Evolutionary conservation across 2,329 filamentous ascomycete species (phyloP), one percentile per base, ranked within the genome.

Genomic region (Plectosphaerella plurivora): DNA sequence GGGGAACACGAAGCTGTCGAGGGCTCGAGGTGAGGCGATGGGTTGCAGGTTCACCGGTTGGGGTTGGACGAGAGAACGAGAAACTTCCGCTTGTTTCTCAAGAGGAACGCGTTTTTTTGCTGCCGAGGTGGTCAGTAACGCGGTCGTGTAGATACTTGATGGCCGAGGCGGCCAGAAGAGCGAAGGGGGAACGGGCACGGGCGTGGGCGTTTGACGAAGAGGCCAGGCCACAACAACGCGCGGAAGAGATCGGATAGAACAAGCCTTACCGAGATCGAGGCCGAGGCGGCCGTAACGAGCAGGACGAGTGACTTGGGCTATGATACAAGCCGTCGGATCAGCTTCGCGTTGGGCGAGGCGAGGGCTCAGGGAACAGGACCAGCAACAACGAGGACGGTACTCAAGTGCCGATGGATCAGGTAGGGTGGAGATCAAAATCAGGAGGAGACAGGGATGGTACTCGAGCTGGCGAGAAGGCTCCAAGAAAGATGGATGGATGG

Each of bases 401-500:
- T 33, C 28, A 8, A 33, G 28, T 10, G 28, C 28, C 28, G 3
- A 33, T 5, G 22, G 22, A 5, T 22, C 22, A 12, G 28, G 28
- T 33, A 33, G 28, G 28, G 28, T 33, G 28, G 28, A 33, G 28
- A 33, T 33, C 28, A 33, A 47, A 47, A 28, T 28, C 45, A 47
- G 22, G 22, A 45, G 44, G 18, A 25, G 25, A 25, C 12, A 20
- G 24, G 41, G 41, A 44, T 44, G 44, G 37, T 51, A 46, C 51
- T 55, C 45, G 48, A 44, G 20, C 51, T 49, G 48, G 47, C 54
- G 36, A 49, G 49, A 53, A 48, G 33, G 37, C 41, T 47, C 41
- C 48, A 44, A 39, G 54, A 47, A 46, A 53, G 28, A 33, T 8
- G 28, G 28, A 33, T 33, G 3, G 28, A 33, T 33, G 28, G 20